phyloP scores from a whole-genome alignment of 177 flowering plant genomes.

The Vitis hybrid region DNA sequence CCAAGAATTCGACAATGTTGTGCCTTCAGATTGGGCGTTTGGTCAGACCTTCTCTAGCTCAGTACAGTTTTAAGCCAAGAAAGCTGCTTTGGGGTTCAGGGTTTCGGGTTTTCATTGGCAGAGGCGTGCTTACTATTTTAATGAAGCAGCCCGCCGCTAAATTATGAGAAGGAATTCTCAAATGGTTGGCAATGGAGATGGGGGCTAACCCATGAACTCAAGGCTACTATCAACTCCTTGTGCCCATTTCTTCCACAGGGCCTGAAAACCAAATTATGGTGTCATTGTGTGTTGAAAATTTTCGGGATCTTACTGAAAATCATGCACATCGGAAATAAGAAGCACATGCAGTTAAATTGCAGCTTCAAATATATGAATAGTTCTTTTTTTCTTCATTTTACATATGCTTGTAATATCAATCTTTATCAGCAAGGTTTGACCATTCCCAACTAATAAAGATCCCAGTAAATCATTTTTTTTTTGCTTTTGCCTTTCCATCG shows the following conservation, averaged over 20 bases:
- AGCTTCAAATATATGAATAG: conserved; percentile 14
- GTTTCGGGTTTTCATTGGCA: conserved; percentile 35
- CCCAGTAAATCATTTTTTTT: too few species aligned
- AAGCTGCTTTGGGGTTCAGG: conserved; percentile 2
- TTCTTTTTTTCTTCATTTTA: conserved; percentile 1
- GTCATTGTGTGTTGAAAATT: too few species aligned
- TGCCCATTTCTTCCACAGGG: too few species aligned
- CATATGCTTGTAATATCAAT: too few species aligned
- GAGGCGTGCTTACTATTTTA: conserved; percentile 65
- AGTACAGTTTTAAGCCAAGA: conserved; percentile 41
- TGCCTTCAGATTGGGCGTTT: conserved; percentile 62
- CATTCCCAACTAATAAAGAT: too few species aligned
- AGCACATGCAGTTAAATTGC: conserved; percentile 6
- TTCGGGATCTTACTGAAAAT: conserved; percentile 13
- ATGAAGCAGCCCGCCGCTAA: conserved; percentile 68
- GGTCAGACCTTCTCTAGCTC: conserved; percentile 67
- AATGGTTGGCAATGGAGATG: conserved; percentile 3
- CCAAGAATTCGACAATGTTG: conserved; percentile 41
- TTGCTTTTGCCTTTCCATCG: too few species aligned
- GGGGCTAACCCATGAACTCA: conserved; percentile 17
- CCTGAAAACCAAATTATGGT: too few species aligned
- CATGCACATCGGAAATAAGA: conserved; percentile 9
- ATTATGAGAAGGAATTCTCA: not conserved
- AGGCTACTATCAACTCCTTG: conserved; percentile 1
- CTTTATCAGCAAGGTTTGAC: too few species aligned